Base-by-base conservation (phyloP, 2,329 filamentous ascomycete species). In the Davidsoniella eucalypti region DNA sequence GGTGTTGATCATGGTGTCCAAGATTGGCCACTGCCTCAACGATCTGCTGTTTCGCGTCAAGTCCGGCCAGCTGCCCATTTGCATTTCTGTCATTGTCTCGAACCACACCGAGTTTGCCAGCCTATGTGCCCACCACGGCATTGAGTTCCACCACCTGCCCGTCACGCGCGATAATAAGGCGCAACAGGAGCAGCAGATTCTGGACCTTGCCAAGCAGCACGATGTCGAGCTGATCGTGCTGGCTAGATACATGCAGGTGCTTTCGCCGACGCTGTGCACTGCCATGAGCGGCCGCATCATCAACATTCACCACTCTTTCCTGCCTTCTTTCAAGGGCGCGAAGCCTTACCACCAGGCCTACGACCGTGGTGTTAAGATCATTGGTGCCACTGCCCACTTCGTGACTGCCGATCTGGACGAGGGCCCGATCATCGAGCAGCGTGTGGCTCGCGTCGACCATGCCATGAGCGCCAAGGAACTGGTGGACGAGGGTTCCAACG, bases 281-380 rank as follows among this genome's bases (percentile, higher is more conserved):
- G 90, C 87, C 75, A 71, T 69, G 60, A 87, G 78, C 47, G 85
- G 85, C 52, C 80, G 67, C 62, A 92, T 92, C 67, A 90, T 92
- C 80, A 92, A 92, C 68, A 90, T 92, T 65, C 85, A 92, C 68
- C 85, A 92, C 68, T 82, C 76, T 57, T 92, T 92, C 75, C 64
- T 92, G 71, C 85, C 85, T 0, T 81, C 75, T 8, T 92, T 92
- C 76, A 92, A 92, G 72, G 85, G 85, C 54, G 85, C 85, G 26
- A 87, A 86, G 67, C 85, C 85, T 2, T 92, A 92, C 66, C 85
- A 90, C 65, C 85, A 92, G 70, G 85, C 85, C 6, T 88, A 84
- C 61, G 84, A 90, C 55, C 76, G 84, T 25, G 85, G 85, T 54
- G 85, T 92, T 56, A 92, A 92, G 74, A 90, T 92, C 58, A 87